Base-by-base conservation (phyloP, 2,329 filamentous ascomycete genomes). In the Colletotrichum sp. region DNA sequence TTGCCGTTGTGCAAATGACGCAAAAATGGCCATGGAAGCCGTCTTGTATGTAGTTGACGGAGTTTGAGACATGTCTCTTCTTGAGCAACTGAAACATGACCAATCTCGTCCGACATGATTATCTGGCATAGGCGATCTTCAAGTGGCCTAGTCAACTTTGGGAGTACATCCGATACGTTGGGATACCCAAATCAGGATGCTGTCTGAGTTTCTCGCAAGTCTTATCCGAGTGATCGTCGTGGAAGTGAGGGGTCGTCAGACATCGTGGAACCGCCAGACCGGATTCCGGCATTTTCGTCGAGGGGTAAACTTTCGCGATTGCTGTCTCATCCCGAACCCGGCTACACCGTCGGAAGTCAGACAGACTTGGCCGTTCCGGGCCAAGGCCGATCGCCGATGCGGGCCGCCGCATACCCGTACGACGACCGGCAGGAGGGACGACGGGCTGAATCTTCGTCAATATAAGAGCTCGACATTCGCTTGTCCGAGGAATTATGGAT, bases 41-140 rank as follows among this genome's bases (percentile, higher is more conserved):
- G 43, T 0, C 6, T 0, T 24, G 43, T 4, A 52, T 21, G 43
- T 21, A 21, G n/a, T 52, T 0, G n/a, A 24, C 43, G 43, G 0
- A 7, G 10, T 52, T 0, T 52, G 6, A 52, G 43, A 52, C 43
- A 52, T 21, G 43, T 52, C 43, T 21, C 10, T 52, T 21, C n/a
- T n/a, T 3, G n/a, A 7, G 10, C n/a, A 21, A 52, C n/a, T 21
- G 43, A 52, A 13, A 52, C 43, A 52, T 52, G 12, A 13, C 43
- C n/a, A 52, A 52, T 21, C 6, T 52, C 10, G n/a, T 52, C 43
- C 12, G 12, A 52, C 0, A 7, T 52, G 2, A 21, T 21, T 3
- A 52, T 52, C 43, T 21, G n/a, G n/a, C n/a, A 52, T 2, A 7
- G 10, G 43, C 43, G 43, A 52, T 52, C 6, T 21, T 4, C 2